phyloP scores from a whole-genome alignment of 805 yeast genomes.

The Metschnikowia colocasiae region DNA sequence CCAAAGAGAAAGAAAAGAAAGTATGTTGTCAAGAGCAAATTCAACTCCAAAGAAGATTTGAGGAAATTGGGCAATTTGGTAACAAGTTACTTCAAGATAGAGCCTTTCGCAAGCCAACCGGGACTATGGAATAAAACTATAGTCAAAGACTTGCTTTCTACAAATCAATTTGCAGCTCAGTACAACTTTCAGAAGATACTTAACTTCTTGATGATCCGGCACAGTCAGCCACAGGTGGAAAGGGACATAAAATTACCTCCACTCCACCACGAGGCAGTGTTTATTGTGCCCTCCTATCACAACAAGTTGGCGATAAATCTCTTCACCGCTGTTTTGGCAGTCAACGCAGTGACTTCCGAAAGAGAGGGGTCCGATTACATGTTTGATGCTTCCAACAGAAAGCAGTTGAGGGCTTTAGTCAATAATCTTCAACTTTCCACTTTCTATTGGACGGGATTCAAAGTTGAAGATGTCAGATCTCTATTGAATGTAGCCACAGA shows the following conservation, averaged over 20 bases:
- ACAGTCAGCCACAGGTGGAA: constrained; percentile 51
- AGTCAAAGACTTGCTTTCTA: constrained; percentile 45
- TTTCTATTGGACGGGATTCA: constrained; percentile 73
- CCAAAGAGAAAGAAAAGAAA: constrained; percentile 22
- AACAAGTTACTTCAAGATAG: constrained; percentile 51
- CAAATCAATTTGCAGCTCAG: constrained; percentile 37
- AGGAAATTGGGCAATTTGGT: constrained; percentile 50
- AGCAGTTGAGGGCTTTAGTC: constrained; percentile 52
- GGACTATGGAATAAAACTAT: constrained; percentile 47
- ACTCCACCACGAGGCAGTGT: constrained; percentile 54
- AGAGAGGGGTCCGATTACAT: constrained; percentile 63
- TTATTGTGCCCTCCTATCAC: constrained; percentile 58
- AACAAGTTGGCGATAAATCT: constrained; percentile 60
- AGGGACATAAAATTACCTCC: constrained; percentile 55
- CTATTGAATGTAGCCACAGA: constrained; percentile 47
- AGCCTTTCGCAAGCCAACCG: constrained; percentile 51
- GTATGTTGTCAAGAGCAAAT: constrained; percentile 47
- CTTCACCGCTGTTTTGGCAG: constrained; percentile 64
- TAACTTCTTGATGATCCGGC: constrained; percentile 52
- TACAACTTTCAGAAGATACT: constrained; percentile 41
- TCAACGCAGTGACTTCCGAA: constrained; percentile 72
- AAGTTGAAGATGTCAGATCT: constrained; percentile 52
- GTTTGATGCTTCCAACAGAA: constrained; percentile 60
- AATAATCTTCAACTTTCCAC: constrained; percentile 64
- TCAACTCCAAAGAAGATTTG: constrained; percentile 53